Conservation (phyloP, 2,329 filamentous ascomycete species). For the Pseudomassariella vexata region DNA sequence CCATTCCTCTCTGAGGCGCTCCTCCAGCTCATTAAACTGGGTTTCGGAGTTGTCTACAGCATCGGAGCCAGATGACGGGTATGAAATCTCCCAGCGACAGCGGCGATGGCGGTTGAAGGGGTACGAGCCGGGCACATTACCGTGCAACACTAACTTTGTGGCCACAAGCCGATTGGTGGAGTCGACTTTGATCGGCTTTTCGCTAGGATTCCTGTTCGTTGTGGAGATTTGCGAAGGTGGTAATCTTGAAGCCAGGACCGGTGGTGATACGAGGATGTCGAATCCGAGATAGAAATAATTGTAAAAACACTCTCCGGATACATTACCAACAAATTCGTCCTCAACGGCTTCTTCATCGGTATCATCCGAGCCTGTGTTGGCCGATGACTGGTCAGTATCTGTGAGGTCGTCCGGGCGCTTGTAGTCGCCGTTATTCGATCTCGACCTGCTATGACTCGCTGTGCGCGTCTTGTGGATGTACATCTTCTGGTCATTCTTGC, state of each 20-base stretch:
- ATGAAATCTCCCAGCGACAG: slow-evolving; percentile 75
- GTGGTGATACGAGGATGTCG: slow-evolving; percentile 83
- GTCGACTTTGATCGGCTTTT: slow-evolving; percentile 31
- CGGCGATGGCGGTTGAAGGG: slow-evolving; percentile 93
- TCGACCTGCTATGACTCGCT: slow-evolving; percentile 42
- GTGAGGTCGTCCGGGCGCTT: slow-evolving; percentile 51
- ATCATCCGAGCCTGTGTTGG: slow-evolving; percentile 64
- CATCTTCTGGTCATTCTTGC: slow-evolving; percentile 83
- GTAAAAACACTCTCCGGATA: slow-evolving; percentile 79
- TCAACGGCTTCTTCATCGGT: slow-evolving; percentile 57
- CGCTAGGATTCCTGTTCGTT: slow-evolving; percentile 20
- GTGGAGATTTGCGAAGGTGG: slow-evolving; percentile 44
- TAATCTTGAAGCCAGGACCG: slow-evolving; percentile 56
- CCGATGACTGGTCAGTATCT: slow-evolving; percentile 72
- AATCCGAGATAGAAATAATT: slow-evolving; percentile 97
- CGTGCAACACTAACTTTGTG: slow-evolving; percentile 88
- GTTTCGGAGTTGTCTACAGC: slow-evolving; percentile 67
- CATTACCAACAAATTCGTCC: slow-evolving; percentile 45
- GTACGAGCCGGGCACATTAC: slow-evolving; percentile 92
- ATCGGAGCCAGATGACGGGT: slow-evolving; percentile 42
- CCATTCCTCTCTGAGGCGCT: slow-evolving; percentile 64
- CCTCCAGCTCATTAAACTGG: slow-evolving; percentile 67
- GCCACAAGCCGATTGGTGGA: slow-evolving; percentile 67
- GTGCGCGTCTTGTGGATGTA: slow-evolving; percentile 70
- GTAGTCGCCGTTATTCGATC: slow-evolving; percentile 38